Conservation (phyloP, 2,329 filamentous ascomycete species). For the Pseudofabraea citricarpa region DNA sequence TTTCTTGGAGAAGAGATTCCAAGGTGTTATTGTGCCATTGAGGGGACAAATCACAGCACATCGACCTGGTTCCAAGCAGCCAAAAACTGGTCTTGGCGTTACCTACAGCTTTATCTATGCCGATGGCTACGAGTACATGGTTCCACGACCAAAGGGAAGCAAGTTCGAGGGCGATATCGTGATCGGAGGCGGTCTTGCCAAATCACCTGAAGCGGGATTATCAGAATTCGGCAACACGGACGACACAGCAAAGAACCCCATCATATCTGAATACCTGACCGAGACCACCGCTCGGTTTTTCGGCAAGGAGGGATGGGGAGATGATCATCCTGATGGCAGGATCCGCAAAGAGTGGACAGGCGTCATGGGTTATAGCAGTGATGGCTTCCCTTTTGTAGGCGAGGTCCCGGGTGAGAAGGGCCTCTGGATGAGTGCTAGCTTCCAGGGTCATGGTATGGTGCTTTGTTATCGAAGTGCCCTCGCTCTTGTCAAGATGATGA, state of each 20-base stretch:
- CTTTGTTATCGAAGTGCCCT: constrained; percentile 17
- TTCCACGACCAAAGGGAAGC: constrained; percentile 46
- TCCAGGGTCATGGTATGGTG: constrained; percentile 24
- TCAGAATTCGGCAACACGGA: constrained; percentile 36
- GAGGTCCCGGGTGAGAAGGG: constrained; percentile 35
- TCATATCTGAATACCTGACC: constrained; percentile 17
- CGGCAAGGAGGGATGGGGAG: constrained; percentile 36
- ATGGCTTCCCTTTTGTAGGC: constrained; percentile 49
- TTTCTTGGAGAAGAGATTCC: constrained; percentile 36
- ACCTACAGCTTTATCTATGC: constrained; percentile 51
- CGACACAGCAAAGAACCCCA: constrained; percentile 20
- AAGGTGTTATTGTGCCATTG: constrained; percentile 39
- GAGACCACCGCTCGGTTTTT: constrained; percentile 27
- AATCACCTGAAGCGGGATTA: constrained; percentile 27
- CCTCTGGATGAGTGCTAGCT: constrained; percentile 20
- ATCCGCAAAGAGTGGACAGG: constrained; percentile 47
- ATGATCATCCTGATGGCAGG: constrained; percentile 31
- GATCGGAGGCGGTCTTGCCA: constrained; percentile 20
- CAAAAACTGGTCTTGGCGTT: constrained; percentile 15
- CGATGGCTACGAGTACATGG: constrained; percentile 63
- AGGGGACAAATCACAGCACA: constrained; percentile 46
- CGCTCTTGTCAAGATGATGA: constrained; percentile 16
- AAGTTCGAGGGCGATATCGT: constrained; percentile 30
- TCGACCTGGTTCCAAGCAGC: constrained; percentile 25
- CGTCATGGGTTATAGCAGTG: constrained; percentile 51